Conservation (phyloP, 257 asterid species). For the Solanum phureja region DNA sequence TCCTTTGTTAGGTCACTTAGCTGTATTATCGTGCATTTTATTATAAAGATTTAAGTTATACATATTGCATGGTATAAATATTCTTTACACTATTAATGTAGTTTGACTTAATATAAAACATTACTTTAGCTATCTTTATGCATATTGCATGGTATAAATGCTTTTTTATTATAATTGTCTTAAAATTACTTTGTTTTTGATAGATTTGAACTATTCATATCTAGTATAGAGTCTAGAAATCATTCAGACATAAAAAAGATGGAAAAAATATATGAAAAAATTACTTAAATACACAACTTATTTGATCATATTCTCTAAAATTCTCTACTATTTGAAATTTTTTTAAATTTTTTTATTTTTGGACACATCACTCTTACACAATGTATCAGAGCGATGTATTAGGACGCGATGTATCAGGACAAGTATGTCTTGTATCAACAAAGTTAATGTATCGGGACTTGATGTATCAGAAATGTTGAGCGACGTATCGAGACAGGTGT, state of each 20-base stretch:
- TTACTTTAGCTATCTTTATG: neutral
- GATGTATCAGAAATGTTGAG: no score
- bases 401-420: no score
- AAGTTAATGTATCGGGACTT: no score
- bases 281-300: no score
- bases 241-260: neutral
- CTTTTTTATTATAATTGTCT: no score
- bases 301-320: no score
- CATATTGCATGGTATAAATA: no score
- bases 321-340: neutral
- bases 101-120: neutral
- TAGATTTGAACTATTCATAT: neutral
- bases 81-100: neutral
- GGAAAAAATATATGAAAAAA: no score
- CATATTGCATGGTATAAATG: no score
- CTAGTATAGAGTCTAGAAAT: neutral
- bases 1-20: neutral
- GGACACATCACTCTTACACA: accelerated
- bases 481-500: no score
- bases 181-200: no score
- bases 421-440: accelerated
- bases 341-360: accelerated
- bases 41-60: neutral
- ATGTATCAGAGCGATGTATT: no score
- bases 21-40: neutral